A percentile compares a stretch with the other conserved stretches of the same genome.
phyloP scores from a whole-genome alignment of 1,284 basidiomycete species.

The Mycosarcoma mackinlayi region DNA sequence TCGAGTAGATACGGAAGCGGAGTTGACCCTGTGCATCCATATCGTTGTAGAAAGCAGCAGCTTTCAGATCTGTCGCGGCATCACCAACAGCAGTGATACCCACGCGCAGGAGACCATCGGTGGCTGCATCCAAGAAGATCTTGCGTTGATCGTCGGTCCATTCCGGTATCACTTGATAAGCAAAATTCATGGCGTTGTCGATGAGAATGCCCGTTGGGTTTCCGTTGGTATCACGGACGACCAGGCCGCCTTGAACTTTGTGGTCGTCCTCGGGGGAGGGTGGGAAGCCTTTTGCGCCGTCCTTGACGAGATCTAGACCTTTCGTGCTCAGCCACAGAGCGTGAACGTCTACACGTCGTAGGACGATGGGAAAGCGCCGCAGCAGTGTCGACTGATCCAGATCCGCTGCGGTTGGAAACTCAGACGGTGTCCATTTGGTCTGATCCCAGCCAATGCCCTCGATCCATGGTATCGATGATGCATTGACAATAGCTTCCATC shows the following conservation, averaged over 20 bases:
- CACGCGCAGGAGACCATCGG: slow-evolving; percentile 77
- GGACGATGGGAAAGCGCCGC: slow-evolving; percentile 23
- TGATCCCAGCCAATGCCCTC: slow-evolving; percentile 94
- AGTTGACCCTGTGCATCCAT: slow-evolving; percentile 38
- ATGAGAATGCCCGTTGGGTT: slow-evolving; percentile 77
- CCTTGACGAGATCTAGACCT: slow-evolving; percentile 70
- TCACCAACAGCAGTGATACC: slow-evolving; percentile 71
- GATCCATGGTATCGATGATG: slow-evolving; percentile 74
- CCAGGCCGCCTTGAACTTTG: slow-evolving; percentile 79
- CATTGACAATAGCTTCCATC: neutral
- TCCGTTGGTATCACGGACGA: slow-evolving; percentile 76
- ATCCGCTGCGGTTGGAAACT: slow-evolving; percentile 78
- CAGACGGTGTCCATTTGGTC: slow-evolving; percentile 70
- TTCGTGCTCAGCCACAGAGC: slow-evolving; percentile 82
- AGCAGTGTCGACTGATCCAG: slow-evolving; percentile 70
- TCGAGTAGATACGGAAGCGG: slow-evolving; percentile 51
- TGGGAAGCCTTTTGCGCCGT: slow-evolving; percentile 65
- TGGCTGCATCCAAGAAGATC: slow-evolving; percentile 76
- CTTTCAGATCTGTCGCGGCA: slow-evolving; percentile 49
- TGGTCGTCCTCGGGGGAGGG: slow-evolving; percentile 43
- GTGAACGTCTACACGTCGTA: slow-evolving; percentile 76
- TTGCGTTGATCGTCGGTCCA: slow-evolving; percentile 70
- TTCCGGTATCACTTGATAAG: slow-evolving; percentile 52
- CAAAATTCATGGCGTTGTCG: slow-evolving; percentile 65
- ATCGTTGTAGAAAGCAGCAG: slow-evolving; percentile 38